Conservation (phyloP, 2,329 filamentous ascomycete genomes). For the Chaetomium olivaceum region DNA sequence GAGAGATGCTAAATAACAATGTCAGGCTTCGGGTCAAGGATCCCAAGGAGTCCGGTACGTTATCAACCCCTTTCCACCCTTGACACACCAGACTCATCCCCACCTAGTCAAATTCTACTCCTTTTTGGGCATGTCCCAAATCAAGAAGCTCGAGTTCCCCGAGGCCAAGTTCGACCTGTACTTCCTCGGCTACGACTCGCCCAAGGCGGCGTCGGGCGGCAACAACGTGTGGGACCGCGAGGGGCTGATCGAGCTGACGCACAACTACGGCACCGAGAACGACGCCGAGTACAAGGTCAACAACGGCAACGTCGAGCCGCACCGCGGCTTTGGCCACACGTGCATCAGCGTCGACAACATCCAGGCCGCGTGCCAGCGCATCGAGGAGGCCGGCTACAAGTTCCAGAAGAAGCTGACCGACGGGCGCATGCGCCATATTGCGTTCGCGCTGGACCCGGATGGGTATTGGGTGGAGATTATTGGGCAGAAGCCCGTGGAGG, state of each 20-base stretch:
- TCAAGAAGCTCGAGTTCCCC: constrained; percentile 79
- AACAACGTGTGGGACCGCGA: constrained; percentile 77
- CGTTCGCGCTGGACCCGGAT: constrained; percentile 87
- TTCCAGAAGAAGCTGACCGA: constrained; percentile 96
- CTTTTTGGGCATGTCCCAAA: constrained; percentile 80
- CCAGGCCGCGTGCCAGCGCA: constrained; percentile 82
- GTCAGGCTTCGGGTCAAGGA: constrained; percentile 90
- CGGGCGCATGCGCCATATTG: constrained; percentile 83
- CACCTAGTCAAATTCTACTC: constrained; percentile 83
- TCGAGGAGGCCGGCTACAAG: constrained; percentile 85
- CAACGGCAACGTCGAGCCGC: constrained; percentile 89
- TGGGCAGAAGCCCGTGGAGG: constrained; percentile 68
- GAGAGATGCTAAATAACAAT: constrained; percentile 25
- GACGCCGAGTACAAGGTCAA: constrained; percentile 77
- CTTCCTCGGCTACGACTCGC: constrained; percentile 86
- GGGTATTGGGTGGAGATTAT: constrained; percentile 86
- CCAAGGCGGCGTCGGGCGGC: constrained; percentile 71
- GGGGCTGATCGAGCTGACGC: constrained; percentile 83
- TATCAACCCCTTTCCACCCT: background rate
- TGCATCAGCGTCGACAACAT: constrained; percentile 83
- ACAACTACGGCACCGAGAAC: constrained; percentile 85
- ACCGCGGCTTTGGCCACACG: constrained; percentile 82
- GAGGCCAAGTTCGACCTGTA: constrained; percentile 94
- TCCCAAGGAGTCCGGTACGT: constrained; percentile 72
- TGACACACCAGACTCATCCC: background rate